A percentile compares a stretch with the other conserved stretches of the same genome.
Conservation (phyloP, 345 rosid species). For the Geranium brycei region DNA sequence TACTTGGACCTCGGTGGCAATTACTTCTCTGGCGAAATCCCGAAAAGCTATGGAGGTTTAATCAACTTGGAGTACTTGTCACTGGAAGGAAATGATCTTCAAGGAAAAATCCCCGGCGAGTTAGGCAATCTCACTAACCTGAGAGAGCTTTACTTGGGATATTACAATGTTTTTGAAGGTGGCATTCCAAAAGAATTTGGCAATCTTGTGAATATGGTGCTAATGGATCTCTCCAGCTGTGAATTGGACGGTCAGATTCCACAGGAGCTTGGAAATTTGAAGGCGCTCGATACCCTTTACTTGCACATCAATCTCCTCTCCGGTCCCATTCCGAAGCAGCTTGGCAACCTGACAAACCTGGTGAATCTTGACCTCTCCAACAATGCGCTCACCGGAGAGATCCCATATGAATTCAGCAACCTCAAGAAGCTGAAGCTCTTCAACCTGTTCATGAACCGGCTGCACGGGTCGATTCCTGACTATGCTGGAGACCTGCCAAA, state of each 20-base stretch:
- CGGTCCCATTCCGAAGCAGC: conserved; percentile 48
- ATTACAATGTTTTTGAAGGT: conserved; percentile 54
- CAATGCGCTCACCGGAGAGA: conserved; percentile 62
- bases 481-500: conserved; percentile 45
- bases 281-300: conserved; percentile 49
- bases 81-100: conserved; percentile 66
- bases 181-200: conserved; percentile 69
- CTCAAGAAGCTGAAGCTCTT: conserved; percentile 53
- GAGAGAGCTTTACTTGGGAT: conserved; percentile 54
- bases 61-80: conserved; percentile 47
- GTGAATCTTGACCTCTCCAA: conserved; percentile 63
- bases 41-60: conserved; percentile 44
- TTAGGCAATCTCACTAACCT: conserved; percentile 58
- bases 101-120: conserved; percentile 56
- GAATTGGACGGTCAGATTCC: conserved; percentile 67
- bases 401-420: conserved; percentile 50
- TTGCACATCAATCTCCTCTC: conserved; percentile 59
- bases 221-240: conserved; percentile 65
- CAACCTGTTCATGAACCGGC: conserved; percentile 59
- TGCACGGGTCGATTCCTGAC: conserved; percentile 73
- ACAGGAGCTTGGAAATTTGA: conserved; percentile 44
- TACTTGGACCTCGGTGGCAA: conserved; percentile 81
- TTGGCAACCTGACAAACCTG: conserved; percentile 65
- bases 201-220: conserved; percentile 43
- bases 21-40: conserved; percentile 63